Evolutionary conservation across 345 rosid genomes (phyloP), one percentile per base, ranked within the genome.

Genomic region (Triadica sebifera): DNA sequence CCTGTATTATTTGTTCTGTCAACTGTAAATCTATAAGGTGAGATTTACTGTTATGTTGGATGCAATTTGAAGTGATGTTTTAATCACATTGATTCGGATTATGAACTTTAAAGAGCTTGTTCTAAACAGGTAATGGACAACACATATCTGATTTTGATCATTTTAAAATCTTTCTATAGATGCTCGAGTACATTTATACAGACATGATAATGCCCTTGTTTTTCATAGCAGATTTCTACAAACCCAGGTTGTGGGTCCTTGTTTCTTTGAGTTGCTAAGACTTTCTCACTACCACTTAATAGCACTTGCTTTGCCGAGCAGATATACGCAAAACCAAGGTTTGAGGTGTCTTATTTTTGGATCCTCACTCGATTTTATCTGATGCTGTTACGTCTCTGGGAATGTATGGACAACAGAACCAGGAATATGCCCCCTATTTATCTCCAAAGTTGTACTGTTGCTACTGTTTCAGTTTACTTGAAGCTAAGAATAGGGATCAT

Each of bases 211-310:
- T 84, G 78, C 80, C 79, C 79, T 77, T 84, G 83, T 84, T 87
- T 29, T 29, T 86, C 80, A 3, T 84, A 85, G 80, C 93, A 87
- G 89, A 89, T 84, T 78, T 82, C 79, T 82, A 66, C 82, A 82
- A 75, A 78, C 82, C 86, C 84, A 77, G 85, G 86, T 86, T 86
- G 88, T 84, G 81, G 81, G 79, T 84, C 74, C 80, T 86, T 89
- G 82, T 83, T 78, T 87, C 85, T 89, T 85, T 86, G 89, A 82
- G 87, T 89, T 82, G 87, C 91, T 79, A 82, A 82, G 88, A 83
- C 83, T 83, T 85, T 85, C 82, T 76, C 80, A 82, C 58, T 77
- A 75, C 34, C 34, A 29, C 34, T 29, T 29, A 73, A 71, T 55
- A 75, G 87, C 81, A 73, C 85, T 83, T 89, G 84, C 82, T 86